Evolutionary conservation across 2,329 filamentous ascomycete species (phyloP), one percentile per base, ranked within the genome.

Genomic region (Pestalotiopsis sp.): DNA sequence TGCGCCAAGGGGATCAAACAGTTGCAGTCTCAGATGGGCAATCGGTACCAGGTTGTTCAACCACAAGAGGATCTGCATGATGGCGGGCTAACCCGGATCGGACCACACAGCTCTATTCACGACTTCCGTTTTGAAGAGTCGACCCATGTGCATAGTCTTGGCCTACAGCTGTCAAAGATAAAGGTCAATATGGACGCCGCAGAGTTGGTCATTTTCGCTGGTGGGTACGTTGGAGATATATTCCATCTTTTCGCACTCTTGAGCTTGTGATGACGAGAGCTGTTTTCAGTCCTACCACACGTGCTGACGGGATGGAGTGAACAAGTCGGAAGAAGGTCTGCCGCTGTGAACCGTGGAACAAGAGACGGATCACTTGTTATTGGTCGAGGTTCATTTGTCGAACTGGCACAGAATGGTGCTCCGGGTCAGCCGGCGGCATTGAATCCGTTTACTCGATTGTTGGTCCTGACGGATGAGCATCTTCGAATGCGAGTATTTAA

Each of bases 1-100:
- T 58, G 64, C 22, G 30, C 20, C 13, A 24, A 39, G 64, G 38
- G 52, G 64, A 58, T 68, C 66, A 68, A 68, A 68, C 66, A 65
- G 55, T 17, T 65, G 24, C 20, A 68, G 66, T 68, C 66, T 68
- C 66, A 68, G 66, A 35, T 59, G 38, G 14, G 17, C 20, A n/a
- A 39, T 57, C 62, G 60, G 58, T 40, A 24, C 62, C 62, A 56
- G 62, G 62, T 65, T 39, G 62, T 65, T 56, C 44, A 44, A 35
- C 62, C 62, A 65, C 44, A 65, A 56, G 14, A 24, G 40, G n/a
- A 30, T 4, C 40, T n/a, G 44, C 24, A 56, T 56, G 40, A 56
- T 35, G 62, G 13, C 24, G 48, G 22, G 22, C 62, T 65, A 65
- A 39, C 62, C 62, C 35, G 40, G 62, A 57, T 57, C 0, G 48